Conservation (phyloP, 345 rosid species). For the Alliaria petiolata region DNA sequence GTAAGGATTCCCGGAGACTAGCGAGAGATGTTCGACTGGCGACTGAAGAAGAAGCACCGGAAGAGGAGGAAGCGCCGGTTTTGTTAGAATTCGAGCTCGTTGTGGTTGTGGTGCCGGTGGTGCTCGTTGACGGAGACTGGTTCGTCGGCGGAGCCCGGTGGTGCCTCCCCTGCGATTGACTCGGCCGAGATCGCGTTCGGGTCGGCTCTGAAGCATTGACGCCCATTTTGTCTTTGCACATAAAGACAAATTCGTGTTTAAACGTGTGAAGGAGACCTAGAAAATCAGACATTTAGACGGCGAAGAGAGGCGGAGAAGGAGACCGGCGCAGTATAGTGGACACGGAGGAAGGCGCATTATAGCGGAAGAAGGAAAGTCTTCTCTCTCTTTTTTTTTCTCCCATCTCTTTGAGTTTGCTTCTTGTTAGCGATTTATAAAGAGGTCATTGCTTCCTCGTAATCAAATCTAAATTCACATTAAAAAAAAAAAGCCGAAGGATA, state of each 20-base stretch:
- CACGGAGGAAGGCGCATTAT: not conserved
- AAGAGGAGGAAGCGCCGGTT: constrained; percentile 28
- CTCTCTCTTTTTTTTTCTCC: not conserved
- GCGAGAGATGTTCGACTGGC: constrained; percentile 54
- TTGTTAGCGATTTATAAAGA: not conserved
- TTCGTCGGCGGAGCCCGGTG: constrained; percentile 2
- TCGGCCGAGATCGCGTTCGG: constrained; percentile 24
- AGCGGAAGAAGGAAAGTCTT: constrained; percentile 4
- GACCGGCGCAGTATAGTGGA: not conserved
- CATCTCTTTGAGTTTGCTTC: not conserved
- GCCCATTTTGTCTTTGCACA: constrained; percentile 71
- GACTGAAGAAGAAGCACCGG: constrained; percentile 20
- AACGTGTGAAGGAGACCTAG: not conserved
- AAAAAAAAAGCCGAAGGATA: too few species aligned
- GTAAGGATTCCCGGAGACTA: constrained; percentile 57
- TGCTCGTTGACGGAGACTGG: constrained; percentile 12
- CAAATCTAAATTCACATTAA: too few species aligned
- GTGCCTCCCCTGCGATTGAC: constrained; percentile 27
- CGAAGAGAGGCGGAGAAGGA: not conserved
- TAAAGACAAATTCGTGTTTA: not conserved
- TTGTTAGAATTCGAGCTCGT: constrained; percentile 19
- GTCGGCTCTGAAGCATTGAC: constrained; percentile 42
- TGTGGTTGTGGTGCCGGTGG: not conserved
- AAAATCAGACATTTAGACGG: not conserved
- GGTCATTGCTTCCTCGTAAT: not conserved